Percentiles rank a stretch among this genome's conserved stretches.
Conservation (phyloP, 345 rosid genomes). For the Hibiscus tridactylites region DNA sequence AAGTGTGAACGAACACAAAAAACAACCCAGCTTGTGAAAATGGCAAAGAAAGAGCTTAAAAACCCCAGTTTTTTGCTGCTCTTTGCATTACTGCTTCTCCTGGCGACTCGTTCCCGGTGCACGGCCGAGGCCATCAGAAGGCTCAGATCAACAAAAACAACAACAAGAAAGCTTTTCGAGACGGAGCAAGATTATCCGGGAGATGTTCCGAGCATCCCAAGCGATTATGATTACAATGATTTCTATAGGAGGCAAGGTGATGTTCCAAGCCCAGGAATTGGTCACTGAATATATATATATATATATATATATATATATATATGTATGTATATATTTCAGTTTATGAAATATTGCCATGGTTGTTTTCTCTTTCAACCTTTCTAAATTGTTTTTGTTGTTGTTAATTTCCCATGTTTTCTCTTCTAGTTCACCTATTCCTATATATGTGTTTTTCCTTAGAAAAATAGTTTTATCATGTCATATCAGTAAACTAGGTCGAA, state of each 20-base stretch:
- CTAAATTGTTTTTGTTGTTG: neutral
- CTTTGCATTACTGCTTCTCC: neutral
- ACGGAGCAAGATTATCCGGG: neutral
- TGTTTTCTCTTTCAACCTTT: neutral
- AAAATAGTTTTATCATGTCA: no score
- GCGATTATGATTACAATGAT: constrained; percentile 15
- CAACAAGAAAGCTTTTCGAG: neutral
- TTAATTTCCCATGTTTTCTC: neutral
- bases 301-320: neutral
- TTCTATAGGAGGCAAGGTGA: constrained; percentile 13
- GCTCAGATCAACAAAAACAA: neutral
- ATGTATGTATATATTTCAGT: neutral
- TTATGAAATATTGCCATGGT: neutral
- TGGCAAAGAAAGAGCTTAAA: constrained; percentile 6
- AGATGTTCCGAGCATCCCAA: neutral
- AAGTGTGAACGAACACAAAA: no score
- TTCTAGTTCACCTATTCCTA: neutral
- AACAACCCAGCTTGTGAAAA: neutral
- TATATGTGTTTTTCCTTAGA: no score
- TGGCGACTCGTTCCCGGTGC: neutral
- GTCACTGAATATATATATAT: neutral
- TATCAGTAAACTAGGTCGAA: neutral
- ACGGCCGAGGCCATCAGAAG: neutral
- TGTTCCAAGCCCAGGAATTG: constrained; percentile 15
- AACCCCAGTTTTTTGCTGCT: neutral